Evolutionary conservation across 352 stramenopile genomes (phyloP).

Genomic region (Bremia lactucae): DNA sequence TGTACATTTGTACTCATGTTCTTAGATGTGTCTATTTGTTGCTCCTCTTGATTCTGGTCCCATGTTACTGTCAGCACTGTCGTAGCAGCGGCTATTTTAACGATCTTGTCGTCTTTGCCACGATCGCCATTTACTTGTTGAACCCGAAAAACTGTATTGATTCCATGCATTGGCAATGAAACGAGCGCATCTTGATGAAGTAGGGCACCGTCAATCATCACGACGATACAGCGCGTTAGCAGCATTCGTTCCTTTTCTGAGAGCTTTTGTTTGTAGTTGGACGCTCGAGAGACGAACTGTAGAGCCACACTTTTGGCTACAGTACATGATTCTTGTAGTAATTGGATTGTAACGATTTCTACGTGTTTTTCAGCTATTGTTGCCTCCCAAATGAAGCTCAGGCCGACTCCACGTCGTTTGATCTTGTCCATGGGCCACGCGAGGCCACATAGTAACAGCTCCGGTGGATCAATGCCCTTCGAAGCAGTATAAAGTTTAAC

Average conservation of each 20-base stretch:
- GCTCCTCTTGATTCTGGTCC: conserved; percentile 5
- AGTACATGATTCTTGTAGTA: conserved; percentile 9
- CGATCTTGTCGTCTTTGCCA: conserved; percentile 7
- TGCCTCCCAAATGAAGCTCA: conserved; percentile 68
- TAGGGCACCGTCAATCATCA: conserved; percentile 57
- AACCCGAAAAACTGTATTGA: conserved; percentile 43
- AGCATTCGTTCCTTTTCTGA: conserved; percentile 49
- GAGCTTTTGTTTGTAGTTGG: conserved; percentile 14
- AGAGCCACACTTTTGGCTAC: conserved; percentile 23
- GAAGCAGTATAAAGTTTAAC: conserved; percentile 22
- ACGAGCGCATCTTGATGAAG: conserved; percentile 41
- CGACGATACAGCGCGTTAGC: conserved; percentile 40
- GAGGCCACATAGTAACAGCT: conserved; percentile 47
- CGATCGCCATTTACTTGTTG: conserved; percentile 11
- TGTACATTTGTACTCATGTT: background rate
- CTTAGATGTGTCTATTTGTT: background rate
- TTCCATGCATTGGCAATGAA: conserved; percentile 48
- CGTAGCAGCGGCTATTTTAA: conserved; percentile 14
- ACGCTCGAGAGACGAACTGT: conserved; percentile 26
- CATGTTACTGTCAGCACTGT: conserved; percentile 23
- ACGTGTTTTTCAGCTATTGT: conserved; percentile 16
- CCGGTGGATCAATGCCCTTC: background rate
- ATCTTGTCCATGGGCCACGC: conserved; percentile 69
- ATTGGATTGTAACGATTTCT: conserved; percentile 17
- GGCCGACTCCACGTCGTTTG: conserved; percentile 42